A percentile compares a stretch with the other conserved stretches of the same genome.
These are phyloP conservation scores for Leccinum huronense DNA, from an alignment of 1,284 basidiomycete species.

Conservation along the genomic window DNA sequence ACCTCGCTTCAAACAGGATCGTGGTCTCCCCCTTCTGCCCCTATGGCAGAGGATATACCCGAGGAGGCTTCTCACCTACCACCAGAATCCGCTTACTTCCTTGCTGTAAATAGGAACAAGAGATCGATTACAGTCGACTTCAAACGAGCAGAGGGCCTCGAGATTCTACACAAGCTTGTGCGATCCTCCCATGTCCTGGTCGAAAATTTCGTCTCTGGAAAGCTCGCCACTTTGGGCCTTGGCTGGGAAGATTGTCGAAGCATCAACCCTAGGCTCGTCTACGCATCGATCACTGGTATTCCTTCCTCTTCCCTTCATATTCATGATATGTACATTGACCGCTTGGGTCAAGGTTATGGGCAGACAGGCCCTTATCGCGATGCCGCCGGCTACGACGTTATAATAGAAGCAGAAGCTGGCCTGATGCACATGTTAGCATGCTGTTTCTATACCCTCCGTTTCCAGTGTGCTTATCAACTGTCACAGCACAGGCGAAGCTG, in stretches of 20 bases:
- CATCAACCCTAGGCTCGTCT: constrained; percentile 83
- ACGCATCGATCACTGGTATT: constrained; percentile 83
- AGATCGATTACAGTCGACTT: constrained; percentile 87
- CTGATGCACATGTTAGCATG: constrained; percentile 85
- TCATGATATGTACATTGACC: constrained; percentile 6
- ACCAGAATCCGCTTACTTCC: constrained; percentile 91
- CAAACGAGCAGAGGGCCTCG: constrained; percentile 75
- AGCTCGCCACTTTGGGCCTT: constrained; percentile 81
- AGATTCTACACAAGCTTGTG: constrained; percentile 75
- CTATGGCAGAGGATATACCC: constrained; percentile 50
- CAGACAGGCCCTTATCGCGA: constrained; percentile 87
- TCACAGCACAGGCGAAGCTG: constrained; percentile 82
- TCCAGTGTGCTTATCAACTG: constrained; percentile 12
- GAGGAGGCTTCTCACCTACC: constrained; percentile 66
- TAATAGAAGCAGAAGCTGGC: constrained; percentile 89
- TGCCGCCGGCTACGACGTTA: constrained; percentile 88
- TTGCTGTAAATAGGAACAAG: constrained; percentile 88
- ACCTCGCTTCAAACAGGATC: constrained; percentile 48
- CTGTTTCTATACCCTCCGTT: constrained; percentile 10
- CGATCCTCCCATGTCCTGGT: constrained; percentile 81
- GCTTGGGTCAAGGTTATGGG: constrained; percentile 69
- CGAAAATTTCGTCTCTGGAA: constrained; percentile 85
- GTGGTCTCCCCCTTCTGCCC: constrained; percentile 80
- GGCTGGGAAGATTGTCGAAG: constrained; percentile 82
- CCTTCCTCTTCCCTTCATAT: constrained; percentile 1